Evolutionary conservation across 1,284 basidiomycete species (phyloP), one percentile per base, ranked within the genome.

Genomic region (Puccinia polysora): DNA sequence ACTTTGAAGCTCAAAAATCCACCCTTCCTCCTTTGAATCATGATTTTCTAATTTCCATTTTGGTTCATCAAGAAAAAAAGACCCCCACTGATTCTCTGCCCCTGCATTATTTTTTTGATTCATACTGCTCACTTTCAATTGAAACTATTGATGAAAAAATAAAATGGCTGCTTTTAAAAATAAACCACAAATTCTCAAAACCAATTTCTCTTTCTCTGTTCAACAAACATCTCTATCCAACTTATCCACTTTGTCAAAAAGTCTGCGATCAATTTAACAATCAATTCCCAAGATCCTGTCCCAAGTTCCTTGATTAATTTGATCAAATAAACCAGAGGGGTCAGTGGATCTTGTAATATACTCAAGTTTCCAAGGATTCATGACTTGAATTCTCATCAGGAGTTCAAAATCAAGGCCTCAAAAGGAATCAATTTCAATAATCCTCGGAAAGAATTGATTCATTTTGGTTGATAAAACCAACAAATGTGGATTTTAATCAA

Each of bases 151-250:
- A 86, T 36, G 87, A 90, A 72, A 89, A 88, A 76, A 81, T 93
- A n/a, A 87, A 89, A 68, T 84, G 90, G 2, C 88, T 93, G 2
- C 83, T 93, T 56, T 85, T 84, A 78, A 90, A 89, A 80, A 80
- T 81, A 45, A 75, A 75, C 23, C 71, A n/a, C n/a, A 10, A n/a
- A 45, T 45, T n/a, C n/a, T n/a, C 53, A 32, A 45, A 14, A n/a
- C 28, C 10, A 20, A 62, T 23, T 10, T 3, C 3, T 30, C 25
- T 49, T 3, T 43, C 7, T 23, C 38, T 25, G 28, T 23, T 20
- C 36, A 28, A 25, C 23, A 40, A 14, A 32, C 18, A 7, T 18
- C 25, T 32, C 30, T 28, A 25, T 34, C 25, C 20, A 25, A 23
- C n/a, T 32, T 28, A 32, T 56, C 53, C 30, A 23, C 59, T 15